Evolutionary conservation across 2,329 filamentous ascomycete genomes (phyloP), one percentile per base, ranked within the genome.

Genomic region (Didymella pomorum): DNA sequence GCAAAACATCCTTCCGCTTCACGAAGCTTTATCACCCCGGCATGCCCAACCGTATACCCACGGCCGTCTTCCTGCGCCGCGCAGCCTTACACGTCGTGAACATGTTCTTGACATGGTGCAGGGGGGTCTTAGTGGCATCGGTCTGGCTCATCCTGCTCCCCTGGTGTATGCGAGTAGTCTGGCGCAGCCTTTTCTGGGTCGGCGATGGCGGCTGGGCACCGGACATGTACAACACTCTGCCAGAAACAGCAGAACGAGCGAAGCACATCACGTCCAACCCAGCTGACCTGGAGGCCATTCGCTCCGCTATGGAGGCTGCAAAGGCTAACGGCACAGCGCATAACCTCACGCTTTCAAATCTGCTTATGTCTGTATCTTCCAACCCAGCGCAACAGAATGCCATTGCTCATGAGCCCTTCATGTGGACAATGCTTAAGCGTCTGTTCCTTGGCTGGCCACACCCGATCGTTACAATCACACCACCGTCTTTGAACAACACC

Each of bases 1-100:
- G 95, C 87, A 99, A 99, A 81, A 99, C 95, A 2, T 89, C 93
- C 0, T 99, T 98, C 74, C 91, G 93, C 60, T 99, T 99, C 81
- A 99, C 95, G 52, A 99, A 99, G 79, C 86, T 99, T 37, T 99
- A 99, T 80, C 89, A 93, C 61, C 92, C 93, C 4, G 86, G 93
- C 72, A 99, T 99, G 95, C 96, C 95, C 1, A 86, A 87, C 62
- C 87, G 86, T 12, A 84, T 99, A 14, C 95, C 96, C 0, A 84
- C 89, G 39, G 85, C 89, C 46, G 83, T 99, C 62, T 97, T 99
- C 70, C 66, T 93, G 55, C 88, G 87, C 63, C 91, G 96, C 77
- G 87, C 94, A 68, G 80, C 87, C 52, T 83, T 91, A 46, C 94
- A 97, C 75, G 78, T 89, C 12, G 73, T 90, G 57, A 86, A 86